Conservation (phyloP, 2,329 filamentous ascomycete species). For the Xylariaceae sp. region DNA sequence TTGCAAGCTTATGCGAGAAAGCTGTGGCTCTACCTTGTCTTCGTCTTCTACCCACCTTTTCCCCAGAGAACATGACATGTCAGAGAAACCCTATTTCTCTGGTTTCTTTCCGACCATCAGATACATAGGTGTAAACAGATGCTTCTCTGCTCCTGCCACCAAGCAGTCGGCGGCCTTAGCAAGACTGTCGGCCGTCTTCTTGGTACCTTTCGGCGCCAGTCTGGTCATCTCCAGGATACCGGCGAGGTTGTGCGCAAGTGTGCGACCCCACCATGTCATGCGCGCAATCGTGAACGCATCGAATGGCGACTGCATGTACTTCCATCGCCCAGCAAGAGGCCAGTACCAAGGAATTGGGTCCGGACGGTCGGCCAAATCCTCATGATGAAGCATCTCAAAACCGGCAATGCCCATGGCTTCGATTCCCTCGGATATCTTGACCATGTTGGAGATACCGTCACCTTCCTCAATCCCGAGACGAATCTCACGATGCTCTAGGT, state of each 20-base stretch:
- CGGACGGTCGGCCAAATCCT: constrained; percentile 76
- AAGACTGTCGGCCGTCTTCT: constrained; percentile 91
- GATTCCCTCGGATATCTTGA: constrained; percentile 75
- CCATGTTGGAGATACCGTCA: constrained; percentile 97
- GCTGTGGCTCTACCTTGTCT: neutral
- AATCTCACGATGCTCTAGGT: constrained; percentile 81
- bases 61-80: no score
- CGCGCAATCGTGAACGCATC: constrained; percentile 81
- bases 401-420: constrained; percentile 81
- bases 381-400: constrained; percentile 76
- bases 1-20: neutral
- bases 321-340: constrained; percentile 79
- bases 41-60: neutral
- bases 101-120: constrained; percentile 93
- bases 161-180: constrained; percentile 78
- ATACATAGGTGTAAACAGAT: constrained; percentile 99
- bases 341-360: constrained; percentile 90
- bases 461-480: constrained; percentile 93
- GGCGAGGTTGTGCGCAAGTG: constrained; percentile 70
- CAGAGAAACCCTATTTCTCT: constrained; percentile 25
- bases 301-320: constrained; percentile 72
- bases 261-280: constrained; percentile 83
- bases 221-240: constrained; percentile 70
- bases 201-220: constrained; percentile 76
- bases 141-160: constrained; percentile 79